Percentiles rank a stretch among this genome's conserved stretches.
Conservation (phyloP, 1,284 basidiomycete species). For the Malassezia dermatis region DNA sequence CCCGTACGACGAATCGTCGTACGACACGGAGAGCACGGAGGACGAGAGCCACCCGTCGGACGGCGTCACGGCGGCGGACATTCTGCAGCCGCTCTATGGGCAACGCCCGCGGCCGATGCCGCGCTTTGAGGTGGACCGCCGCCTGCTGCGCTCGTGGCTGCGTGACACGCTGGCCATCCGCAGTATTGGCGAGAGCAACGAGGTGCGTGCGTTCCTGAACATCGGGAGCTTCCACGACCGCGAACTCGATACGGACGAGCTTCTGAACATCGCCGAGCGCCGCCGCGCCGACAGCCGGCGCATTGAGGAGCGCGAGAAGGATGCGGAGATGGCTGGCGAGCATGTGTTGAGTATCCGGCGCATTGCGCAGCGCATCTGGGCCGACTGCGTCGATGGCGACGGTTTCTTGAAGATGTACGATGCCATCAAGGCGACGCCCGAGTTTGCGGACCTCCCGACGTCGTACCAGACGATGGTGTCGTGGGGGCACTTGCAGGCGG, state of each 20-base stretch:
- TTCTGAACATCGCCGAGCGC: conserved; percentile 32
- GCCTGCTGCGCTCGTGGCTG: conserved; percentile 40
- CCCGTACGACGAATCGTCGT: background rate
- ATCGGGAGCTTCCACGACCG: conserved; percentile 34
- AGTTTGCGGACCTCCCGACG: conserved; percentile 31
- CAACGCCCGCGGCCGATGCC: conserved; percentile 17
- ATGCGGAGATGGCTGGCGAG: conserved; percentile 33
- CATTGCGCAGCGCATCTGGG: conserved; percentile 35
- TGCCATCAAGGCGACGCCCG: conserved; percentile 25
- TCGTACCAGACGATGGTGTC: conserved; percentile 40
- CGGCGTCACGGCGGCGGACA: conserved; percentile 1
- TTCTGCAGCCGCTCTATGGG: conserved; percentile 3
- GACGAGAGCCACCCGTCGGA: background rate
- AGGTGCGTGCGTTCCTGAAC: conserved; percentile 37
- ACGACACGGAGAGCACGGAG: background rate
- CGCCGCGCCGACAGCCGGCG: conserved; percentile 29
- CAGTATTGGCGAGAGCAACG: conserved; percentile 31
- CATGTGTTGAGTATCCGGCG: conserved; percentile 38
- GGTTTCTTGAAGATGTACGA: conserved; percentile 40
- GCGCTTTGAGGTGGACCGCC: conserved; percentile 32
- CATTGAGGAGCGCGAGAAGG: conserved; percentile 31
- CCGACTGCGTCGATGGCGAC: conserved; percentile 39
- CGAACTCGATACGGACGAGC: conserved; percentile 23
- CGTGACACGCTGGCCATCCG: conserved; percentile 41
- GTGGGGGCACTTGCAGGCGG: conserved; percentile 37